Conservation (phyloP, 1,284 basidiomycete genomes). For the Puccinia triticina region DNA sequence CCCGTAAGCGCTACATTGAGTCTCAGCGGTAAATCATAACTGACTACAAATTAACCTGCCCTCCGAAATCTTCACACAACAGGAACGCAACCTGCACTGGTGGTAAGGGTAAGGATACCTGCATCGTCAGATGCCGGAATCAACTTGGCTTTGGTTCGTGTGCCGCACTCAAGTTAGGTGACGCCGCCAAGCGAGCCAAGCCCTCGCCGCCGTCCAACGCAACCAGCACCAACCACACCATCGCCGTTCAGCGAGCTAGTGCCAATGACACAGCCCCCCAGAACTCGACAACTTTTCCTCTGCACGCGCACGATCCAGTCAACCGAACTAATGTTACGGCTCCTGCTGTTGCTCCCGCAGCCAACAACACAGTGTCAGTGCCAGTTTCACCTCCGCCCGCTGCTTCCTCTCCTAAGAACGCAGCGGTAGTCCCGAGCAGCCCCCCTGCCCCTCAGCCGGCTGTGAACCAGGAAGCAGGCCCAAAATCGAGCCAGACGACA, state of each 20-base stretch:
- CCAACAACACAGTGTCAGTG: background rate
- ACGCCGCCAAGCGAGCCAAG: background rate
- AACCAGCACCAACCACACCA: background rate
- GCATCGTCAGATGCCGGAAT: constrained; percentile 50
- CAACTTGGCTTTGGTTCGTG: constrained; percentile 50
- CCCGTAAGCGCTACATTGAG: constrained; percentile 16
- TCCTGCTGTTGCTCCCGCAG: background rate
- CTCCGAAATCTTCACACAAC: background rate
- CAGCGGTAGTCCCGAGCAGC: too few relatives aligned
- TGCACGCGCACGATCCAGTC: background rate
- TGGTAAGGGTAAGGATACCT: constrained; percentile 31
- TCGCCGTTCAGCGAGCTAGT: background rate
- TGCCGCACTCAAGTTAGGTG: constrained; percentile 49
- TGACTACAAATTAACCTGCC: background rate
- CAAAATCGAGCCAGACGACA: background rate
- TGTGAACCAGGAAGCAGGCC: background rate
- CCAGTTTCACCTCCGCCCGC: background rate
- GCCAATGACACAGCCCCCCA: background rate
- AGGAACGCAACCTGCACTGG: constrained; percentile 46
- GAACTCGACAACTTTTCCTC: background rate
- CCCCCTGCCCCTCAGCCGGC: background rate
- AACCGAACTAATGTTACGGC: background rate
- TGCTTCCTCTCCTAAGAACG: background rate
- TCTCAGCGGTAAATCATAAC: background rate
- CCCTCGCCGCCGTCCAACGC: background rate